Evolutionary conservation across 2,329 filamentous ascomycete genomes (phyloP).

Genomic region (Hymenoscyphus fraxineus): DNA sequence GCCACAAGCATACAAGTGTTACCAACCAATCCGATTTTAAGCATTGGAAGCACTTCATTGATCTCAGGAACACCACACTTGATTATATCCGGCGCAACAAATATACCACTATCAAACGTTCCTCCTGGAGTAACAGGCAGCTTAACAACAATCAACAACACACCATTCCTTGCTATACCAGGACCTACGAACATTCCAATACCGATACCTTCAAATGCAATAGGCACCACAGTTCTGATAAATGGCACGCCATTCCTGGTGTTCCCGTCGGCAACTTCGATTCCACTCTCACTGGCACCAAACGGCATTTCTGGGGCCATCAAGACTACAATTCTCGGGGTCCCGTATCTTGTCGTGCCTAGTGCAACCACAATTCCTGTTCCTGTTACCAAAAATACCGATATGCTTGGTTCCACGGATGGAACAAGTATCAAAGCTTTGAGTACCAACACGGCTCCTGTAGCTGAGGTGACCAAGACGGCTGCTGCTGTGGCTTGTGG

Average conservation of each 20-base stretch:
- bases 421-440: neutral
- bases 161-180: constrained; percentile 11
- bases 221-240: constrained; percentile 4
- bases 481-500: neutral
- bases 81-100: constrained; percentile 10
- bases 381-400: neutral
- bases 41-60: constrained; percentile 1
- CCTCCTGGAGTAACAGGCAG: constrained; percentile 12
- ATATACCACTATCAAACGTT: constrained; percentile 9
- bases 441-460: neutral
- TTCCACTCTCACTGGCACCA: constrained; percentile 17
- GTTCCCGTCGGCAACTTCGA: constrained; percentile 13
- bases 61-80: constrained; percentile 16
- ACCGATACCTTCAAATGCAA: neutral
- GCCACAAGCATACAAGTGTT: constrained; percentile 6
- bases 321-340: constrained; percentile 19
- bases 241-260: constrained; percentile 14
- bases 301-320: constrained; percentile 12
- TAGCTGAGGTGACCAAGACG: constrained; percentile 4
- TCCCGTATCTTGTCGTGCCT: constrained; percentile 18
- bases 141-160: constrained; percentile 15
- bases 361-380: constrained; percentile 12
- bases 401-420: constrained; percentile 5
- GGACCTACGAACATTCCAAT: constrained; percentile 8
- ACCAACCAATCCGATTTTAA: neutral